Percentiles rank a stretch among this genome's conserved stretches.
Conservation (phyloP, 768 basidiomycete species). For the Pisolithus tinctorius region DNA sequence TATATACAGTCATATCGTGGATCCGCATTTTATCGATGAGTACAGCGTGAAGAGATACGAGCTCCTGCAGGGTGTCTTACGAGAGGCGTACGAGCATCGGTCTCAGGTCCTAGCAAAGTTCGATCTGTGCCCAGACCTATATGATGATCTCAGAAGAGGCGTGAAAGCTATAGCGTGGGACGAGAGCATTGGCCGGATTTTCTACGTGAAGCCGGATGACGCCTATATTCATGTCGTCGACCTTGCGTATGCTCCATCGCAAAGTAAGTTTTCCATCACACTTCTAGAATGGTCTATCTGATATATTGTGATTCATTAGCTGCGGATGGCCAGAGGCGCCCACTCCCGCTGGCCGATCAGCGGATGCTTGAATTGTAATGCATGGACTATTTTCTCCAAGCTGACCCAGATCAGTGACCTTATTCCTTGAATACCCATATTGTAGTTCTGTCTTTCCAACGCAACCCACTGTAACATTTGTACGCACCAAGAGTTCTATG, state of each 20-base stretch:
- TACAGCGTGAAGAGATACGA: constrained; percentile 14
- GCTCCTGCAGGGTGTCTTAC: constrained; percentile 17
- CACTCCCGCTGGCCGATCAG: constrained; percentile 21
- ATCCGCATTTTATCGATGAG: constrained; percentile 26
- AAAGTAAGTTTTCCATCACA: constrained; percentile 20
- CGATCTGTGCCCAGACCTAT: constrained; percentile 11
- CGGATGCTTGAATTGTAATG: constrained; percentile 27
- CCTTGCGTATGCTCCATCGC: constrained; percentile 32
- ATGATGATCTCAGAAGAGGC: constrained; percentile 19
- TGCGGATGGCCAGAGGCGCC: constrained; percentile 26
- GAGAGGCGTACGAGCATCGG: constrained; percentile 12
- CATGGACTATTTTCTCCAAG: not conserved
- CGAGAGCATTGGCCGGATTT: constrained; percentile 55
- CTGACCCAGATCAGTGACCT: too few species aligned
- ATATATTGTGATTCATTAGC: constrained; percentile 27
- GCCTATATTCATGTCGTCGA: constrained; percentile 41
- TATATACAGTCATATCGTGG: constrained; percentile 31
- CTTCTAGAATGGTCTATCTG: constrained; percentile 11
- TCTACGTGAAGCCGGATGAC: constrained; percentile 40
- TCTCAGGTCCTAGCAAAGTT: constrained; percentile 22
- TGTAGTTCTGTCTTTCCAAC: not conserved
- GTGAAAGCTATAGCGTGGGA: constrained; percentile 58
- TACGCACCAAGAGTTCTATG: too few species aligned
- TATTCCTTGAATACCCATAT: not conserved
- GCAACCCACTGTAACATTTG: too few species aligned